phyloP scores from a whole-genome alignment of 2,329 filamentous ascomycete species.

The Chaetomium globosum region DNA sequence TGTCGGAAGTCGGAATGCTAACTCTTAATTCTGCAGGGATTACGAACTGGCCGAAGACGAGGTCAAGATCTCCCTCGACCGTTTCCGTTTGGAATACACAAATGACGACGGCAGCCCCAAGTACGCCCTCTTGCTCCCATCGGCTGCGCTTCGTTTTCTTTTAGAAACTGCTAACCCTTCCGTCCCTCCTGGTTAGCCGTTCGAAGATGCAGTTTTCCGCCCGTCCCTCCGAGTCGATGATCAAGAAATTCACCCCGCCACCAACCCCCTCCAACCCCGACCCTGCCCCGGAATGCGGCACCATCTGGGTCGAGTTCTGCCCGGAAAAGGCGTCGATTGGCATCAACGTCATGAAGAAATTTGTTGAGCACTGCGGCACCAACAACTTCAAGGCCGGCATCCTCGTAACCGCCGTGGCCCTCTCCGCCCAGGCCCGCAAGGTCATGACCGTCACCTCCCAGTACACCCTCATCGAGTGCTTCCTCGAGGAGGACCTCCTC shows the following conservation, averaged over 20 bases:
- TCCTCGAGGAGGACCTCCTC: slow-evolving; percentile 90
- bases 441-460: slow-evolving; percentile 76
- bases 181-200: slow-evolving; percentile 59
- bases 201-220: slow-evolving; percentile 85
- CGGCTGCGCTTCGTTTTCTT: neutral
- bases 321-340: slow-evolving; percentile 70
- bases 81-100: slow-evolving; percentile 74
- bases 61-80: slow-evolving; percentile 80
- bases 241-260: slow-evolving; percentile 76
- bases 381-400: slow-evolving; percentile 88
- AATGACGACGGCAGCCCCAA: slow-evolving; percentile 73
- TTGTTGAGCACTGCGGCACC: slow-evolving; percentile 77
- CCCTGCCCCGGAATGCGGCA: slow-evolving; percentile 75
- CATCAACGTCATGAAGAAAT: slow-evolving; percentile 87
- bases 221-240: slow-evolving; percentile 80
- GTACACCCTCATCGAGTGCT: slow-evolving; percentile 84
- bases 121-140: slow-evolving; percentile 53
- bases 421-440: slow-evolving; percentile 86
- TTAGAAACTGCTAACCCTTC: slow-evolving; percentile 4
- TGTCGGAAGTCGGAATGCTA: neutral
- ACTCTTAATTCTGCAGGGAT: slow-evolving; percentile 60
- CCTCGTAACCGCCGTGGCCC: slow-evolving; percentile 79
- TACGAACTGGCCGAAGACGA: slow-evolving; percentile 92
- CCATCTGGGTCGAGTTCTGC: slow-evolving; percentile 92
- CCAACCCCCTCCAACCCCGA: slow-evolving; percentile 69